A percentile compares a stretch with the other conserved stretches of the same genome.
Evolutionary conservation across 305 asterid species (phyloP).

Genomic region (Ajuga reptans): DNA sequence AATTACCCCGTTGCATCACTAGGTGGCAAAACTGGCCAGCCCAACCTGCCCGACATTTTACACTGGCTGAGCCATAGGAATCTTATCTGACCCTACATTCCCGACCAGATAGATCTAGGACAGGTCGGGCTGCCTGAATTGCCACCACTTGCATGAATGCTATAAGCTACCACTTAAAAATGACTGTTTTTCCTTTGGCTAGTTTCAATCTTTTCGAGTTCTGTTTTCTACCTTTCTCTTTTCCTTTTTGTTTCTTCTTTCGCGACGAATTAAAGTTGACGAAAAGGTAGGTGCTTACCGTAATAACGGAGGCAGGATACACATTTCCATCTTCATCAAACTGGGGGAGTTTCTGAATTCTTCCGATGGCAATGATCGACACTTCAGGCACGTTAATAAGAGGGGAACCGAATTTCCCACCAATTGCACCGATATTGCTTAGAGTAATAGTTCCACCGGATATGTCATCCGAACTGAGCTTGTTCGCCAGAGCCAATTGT

Average conservation of each 20-base stretch:
- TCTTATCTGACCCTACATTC: too few relatives aligned
- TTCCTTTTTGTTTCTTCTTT: too few relatives aligned
- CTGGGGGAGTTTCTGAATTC: conserved; percentile 68
- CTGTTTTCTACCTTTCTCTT: too few relatives aligned
- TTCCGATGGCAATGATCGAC: conserved; percentile 76
- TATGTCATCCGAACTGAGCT: conserved; percentile 71
- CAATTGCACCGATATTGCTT: conserved; percentile 91
- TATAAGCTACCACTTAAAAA: neutral
- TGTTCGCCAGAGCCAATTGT: conserved; percentile 63
- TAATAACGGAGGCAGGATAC: conserved; percentile 64
- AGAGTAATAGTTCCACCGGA: conserved; percentile 76
- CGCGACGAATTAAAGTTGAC: neutral
- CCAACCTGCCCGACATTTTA: too few relatives aligned
- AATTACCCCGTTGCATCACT: neutral
- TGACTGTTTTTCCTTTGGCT: neutral
- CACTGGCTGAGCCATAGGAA: too few relatives aligned
- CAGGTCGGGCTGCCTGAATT: too few relatives aligned
- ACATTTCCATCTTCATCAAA: conserved; percentile 52
- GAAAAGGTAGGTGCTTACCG: conserved; percentile 39
- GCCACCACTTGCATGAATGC: neutral
- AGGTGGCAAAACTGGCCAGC: too few relatives aligned
- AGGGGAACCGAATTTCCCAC: conserved; percentile 93
- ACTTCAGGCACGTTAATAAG: conserved; percentile 80
- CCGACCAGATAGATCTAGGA: too few relatives aligned
- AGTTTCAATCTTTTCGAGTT: neutral